Percentiles rank a stretch among this genome's conserved stretches.
phyloP scores from a whole-genome alignment of 768 basidiomycete species.

The Lentinus brumalis region DNA sequence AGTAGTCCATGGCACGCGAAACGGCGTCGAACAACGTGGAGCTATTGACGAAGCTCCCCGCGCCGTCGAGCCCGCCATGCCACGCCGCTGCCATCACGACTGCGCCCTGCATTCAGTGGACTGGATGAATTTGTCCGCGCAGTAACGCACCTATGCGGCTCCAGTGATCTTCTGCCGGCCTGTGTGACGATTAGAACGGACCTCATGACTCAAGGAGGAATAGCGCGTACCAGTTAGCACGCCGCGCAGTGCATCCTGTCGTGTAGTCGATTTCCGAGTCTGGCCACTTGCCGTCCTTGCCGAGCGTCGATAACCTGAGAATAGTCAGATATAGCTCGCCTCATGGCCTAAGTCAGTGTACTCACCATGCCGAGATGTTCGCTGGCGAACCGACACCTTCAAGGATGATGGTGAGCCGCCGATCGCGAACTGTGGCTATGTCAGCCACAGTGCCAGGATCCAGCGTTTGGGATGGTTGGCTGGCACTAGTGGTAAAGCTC shows the following conservation, averaged over 20 bases:
- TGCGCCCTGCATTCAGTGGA: constrained; percentile 19
- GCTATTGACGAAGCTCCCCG: constrained; percentile 45
- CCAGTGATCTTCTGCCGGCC: constrained; percentile 34
- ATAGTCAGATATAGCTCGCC: background rate
- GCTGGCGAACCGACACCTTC: background rate
- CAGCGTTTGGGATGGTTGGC: background rate
- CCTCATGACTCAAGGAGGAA: background rate
- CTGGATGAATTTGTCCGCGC: background rate
- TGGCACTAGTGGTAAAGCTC: background rate
- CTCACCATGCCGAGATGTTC: background rate
- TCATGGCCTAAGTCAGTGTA: background rate
- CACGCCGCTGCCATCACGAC: constrained; percentile 60
- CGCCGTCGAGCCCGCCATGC: constrained; percentile 49
- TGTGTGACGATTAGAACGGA: background rate
- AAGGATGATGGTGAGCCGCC: constrained; percentile 46
- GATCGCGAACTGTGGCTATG: constrained; percentile 37
- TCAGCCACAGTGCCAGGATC: constrained; percentile 30
- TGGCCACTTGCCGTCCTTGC: constrained; percentile 51
- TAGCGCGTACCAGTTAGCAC: constrained; percentile 59
- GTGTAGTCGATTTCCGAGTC: constrained; percentile 60
- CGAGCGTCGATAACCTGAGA: constrained; percentile 50
- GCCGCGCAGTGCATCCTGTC: constrained; percentile 59
- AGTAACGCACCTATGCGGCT: constrained; percentile 45
- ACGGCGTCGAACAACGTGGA: constrained; percentile 43
- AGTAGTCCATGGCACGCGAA: constrained; percentile 57